Percentiles rank a stretch among this genome's conserved stretches.
Conservation (phyloP, 139 green algal genomes). For the Picochlorum sp. region DNA sequence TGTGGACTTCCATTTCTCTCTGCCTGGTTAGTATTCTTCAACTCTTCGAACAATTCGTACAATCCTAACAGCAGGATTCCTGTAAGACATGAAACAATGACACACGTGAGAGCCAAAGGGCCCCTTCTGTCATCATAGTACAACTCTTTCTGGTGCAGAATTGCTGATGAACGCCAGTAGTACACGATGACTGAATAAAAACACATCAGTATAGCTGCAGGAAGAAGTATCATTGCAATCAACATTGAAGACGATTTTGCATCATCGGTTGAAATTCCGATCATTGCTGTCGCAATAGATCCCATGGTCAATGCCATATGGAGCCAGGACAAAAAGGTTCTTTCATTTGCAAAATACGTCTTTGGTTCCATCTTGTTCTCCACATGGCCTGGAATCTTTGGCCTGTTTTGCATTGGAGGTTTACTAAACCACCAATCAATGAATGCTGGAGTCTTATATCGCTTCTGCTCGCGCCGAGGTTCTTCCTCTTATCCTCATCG, state of each 20-base stretch:
- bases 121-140: conserved; percentile 64
- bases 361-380: conserved; percentile 27
- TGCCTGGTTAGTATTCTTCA: neutral
- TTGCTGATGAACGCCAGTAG: conserved; percentile 56
- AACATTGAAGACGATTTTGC: conserved; percentile 19
- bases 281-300: conserved; percentile 63
- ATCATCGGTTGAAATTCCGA: conserved; percentile 46
- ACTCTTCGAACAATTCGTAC: conserved; percentile 45
- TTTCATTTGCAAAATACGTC: conserved; percentile 94
- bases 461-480: neutral
- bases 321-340: conserved; percentile 93
- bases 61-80: conserved; percentile 65
- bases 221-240: conserved; percentile 81
- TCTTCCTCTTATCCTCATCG: neutral
- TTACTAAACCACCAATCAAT: conserved; percentile 32
- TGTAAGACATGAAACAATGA: conserved; percentile 55
- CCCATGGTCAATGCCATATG: conserved; percentile 88
- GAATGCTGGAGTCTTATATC: neutral
- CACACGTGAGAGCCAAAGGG: conserved; percentile 54
- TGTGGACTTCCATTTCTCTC: neutral
- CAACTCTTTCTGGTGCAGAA: conserved; percentile 50
- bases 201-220: conserved; percentile 69
- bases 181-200: conserved; percentile 76
- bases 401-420: conserved; percentile 4
- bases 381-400: conserved; percentile 4